phyloP scores from a whole-genome alignment of 1,139 yeast species.

The Taphrina deformans region DNA sequence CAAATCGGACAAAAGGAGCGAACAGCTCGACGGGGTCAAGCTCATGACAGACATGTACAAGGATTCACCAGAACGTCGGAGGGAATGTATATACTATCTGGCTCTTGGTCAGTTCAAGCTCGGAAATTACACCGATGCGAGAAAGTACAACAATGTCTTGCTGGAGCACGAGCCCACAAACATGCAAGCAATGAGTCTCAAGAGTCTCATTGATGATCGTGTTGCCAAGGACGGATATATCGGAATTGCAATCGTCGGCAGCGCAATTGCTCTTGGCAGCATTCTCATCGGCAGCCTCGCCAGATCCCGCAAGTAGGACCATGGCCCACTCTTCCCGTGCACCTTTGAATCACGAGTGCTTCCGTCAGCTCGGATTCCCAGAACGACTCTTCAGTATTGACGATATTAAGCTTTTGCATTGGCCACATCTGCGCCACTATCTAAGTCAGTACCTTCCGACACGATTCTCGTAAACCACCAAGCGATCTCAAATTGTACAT shows the following conservation, averaged over 20 bases:
- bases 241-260: conserved; percentile 84
- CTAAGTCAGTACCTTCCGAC: background rate
- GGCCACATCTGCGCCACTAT: background rate
- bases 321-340: no score
- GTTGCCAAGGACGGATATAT: conserved; percentile 80
- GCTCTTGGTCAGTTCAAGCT: conserved; percentile 85
- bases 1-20: conserved; percentile 60
- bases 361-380: background rate
- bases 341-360: background rate
- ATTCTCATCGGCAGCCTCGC: conserved; percentile 57
- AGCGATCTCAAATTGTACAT: no score
- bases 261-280: conserved; percentile 73
- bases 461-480: no score
- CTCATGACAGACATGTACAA: conserved; percentile 72
- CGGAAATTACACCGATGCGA: conserved; percentile 82
- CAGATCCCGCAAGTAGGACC: conserved; percentile 48
- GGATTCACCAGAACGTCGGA: conserved; percentile 75
- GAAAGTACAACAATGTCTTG: conserved; percentile 78
- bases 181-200: conserved; percentile 68
- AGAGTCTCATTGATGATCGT: conserved; percentile 76
- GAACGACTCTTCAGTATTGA: background rate
- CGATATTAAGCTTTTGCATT: background rate
- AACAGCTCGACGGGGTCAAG: conserved; percentile 77
- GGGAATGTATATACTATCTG: conserved; percentile 86
- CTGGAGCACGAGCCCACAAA: conserved; percentile 80